These are phyloP conservation scores for Micractinium conductrix DNA, from an alignment of 139 green algal species.

Conservation along the genomic window DNA sequence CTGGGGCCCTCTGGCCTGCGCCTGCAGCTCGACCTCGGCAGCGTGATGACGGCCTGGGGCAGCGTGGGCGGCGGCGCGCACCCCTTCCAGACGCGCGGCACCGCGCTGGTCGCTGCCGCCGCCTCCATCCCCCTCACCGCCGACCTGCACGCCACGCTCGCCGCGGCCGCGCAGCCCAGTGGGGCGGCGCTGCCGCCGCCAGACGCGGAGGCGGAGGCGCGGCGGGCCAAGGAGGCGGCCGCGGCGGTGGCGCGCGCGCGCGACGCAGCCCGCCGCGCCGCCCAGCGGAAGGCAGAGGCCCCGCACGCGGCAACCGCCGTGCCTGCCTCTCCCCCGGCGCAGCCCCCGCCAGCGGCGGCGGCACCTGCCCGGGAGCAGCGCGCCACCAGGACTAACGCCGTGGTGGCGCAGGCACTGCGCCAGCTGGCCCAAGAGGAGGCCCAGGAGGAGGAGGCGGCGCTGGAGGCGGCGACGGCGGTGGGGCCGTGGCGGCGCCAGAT, in stretches of 20 bases:
- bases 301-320: too few relatives aligned
- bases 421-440: too few relatives aligned
- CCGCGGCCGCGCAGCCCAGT: background rate
- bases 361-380: too few relatives aligned
- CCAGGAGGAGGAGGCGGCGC: too few relatives aligned
- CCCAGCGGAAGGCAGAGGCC: conserved; percentile 13
- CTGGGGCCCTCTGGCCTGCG: conserved; percentile 16
- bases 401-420: too few relatives aligned
- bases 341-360: too few relatives aligned
- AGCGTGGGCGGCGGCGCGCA: background rate
- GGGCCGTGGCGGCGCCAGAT: too few relatives aligned
- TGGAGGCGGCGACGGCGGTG: too few relatives aligned
- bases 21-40: conserved; percentile 27
- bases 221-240: conserved; percentile 1
- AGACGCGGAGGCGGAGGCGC: background rate
- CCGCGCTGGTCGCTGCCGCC: background rate
- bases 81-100: conserved; percentile 14
- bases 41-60: background rate
- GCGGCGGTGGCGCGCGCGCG: background rate
- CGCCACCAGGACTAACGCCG: too few relatives aligned
- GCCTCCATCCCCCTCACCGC: conserved; percentile 11
- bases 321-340: too few relatives aligned
- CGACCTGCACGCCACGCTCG: conserved; percentile 26
- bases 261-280: background rate
- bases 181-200: too few relatives aligned